These are phyloP conservation scores for Rhododendron ferrugineum DNA, from an alignment of 148 eudicot genomes.

Conservation along the genomic window DNA sequence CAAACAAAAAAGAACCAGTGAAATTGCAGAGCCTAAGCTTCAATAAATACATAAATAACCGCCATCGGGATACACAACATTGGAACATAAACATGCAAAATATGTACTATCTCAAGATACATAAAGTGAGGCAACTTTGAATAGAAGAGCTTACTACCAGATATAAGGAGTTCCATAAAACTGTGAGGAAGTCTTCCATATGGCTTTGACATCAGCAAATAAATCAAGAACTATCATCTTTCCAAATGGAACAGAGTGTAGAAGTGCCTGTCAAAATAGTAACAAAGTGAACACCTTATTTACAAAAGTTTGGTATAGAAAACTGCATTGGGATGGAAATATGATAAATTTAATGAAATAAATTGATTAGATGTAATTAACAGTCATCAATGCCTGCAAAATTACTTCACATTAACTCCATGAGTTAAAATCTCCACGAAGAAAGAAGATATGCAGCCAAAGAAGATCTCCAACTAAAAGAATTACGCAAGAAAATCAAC, in stretches of 20 bases:
- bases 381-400: not conserved
- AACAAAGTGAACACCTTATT: not conserved
- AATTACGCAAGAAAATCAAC: conserved; percentile 3
- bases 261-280: conserved; percentile 64
- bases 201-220: conserved; percentile 92
- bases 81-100: not conserved
- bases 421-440: not conserved
- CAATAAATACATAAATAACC: not conserved
- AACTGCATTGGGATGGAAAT: not conserved
- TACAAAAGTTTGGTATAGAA: not conserved
- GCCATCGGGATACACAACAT: not conserved
- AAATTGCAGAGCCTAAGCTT: conserved; percentile 1
- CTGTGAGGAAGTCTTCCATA: conserved; percentile 85
- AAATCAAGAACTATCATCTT: conserved; percentile 99
- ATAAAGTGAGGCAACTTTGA: not conserved
- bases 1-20: not conserved
- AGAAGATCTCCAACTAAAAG: conserved; percentile 1
- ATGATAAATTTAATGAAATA: not conserved
- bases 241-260: conserved; percentile 96
- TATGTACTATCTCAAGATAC: conserved; percentile 8
- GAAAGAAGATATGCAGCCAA: conserved; percentile 4
- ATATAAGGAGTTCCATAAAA: conserved; percentile 92
- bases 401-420: not conserved
- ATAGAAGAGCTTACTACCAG: conserved; percentile 41
- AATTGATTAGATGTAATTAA: not conserved